phyloP scores from a whole-genome alignment of 768 basidiomycete species.

The Termitomyces sp. region DNA sequence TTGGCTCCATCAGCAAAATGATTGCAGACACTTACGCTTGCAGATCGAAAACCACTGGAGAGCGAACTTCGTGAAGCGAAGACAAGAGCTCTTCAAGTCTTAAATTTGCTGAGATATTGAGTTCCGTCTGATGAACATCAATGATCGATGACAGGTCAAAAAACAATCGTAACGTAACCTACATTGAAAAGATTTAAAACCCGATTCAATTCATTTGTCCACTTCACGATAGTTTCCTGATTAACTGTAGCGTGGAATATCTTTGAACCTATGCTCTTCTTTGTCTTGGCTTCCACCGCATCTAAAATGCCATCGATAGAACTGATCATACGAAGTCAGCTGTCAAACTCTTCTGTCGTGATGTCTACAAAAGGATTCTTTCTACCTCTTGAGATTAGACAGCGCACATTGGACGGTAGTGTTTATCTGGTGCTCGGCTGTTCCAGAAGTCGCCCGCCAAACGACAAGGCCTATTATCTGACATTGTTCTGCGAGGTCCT shows the following conservation, averaged over 20 bases:
- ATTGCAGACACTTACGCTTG: not conserved
- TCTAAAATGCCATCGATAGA: not conserved
- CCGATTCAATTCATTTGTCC: constrained; percentile 2
- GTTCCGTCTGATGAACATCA: constrained; percentile 2
- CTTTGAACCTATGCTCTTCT: constrained; percentile 1
- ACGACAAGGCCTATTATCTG: constrained; percentile 7
- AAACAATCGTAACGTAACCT: not conserved
- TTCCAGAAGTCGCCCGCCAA: constrained; percentile 6
- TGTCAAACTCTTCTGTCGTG: not conserved
- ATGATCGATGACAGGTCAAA: not conserved
- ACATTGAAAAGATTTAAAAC: constrained; percentile 8
- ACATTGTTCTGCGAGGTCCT: constrained; percentile 7
- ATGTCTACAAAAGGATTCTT: not conserved
- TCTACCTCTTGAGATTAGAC: constrained; percentile 2
- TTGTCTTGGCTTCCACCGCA: not conserved
- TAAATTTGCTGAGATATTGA: constrained; percentile 8
- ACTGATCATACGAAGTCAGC: not conserved
- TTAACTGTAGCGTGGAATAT: constrained; percentile 6
- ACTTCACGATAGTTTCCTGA: constrained; percentile 6
- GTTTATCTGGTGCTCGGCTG: not conserved
- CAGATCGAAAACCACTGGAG: not conserved
- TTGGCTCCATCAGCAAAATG: not conserved
- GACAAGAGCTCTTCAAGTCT: constrained; percentile 8
- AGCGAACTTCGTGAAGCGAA: constrained; percentile 3
- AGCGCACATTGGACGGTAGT: not conserved